phyloP scores from a whole-genome alignment of 331 rosid species.

The Quercus lobata region DNA sequence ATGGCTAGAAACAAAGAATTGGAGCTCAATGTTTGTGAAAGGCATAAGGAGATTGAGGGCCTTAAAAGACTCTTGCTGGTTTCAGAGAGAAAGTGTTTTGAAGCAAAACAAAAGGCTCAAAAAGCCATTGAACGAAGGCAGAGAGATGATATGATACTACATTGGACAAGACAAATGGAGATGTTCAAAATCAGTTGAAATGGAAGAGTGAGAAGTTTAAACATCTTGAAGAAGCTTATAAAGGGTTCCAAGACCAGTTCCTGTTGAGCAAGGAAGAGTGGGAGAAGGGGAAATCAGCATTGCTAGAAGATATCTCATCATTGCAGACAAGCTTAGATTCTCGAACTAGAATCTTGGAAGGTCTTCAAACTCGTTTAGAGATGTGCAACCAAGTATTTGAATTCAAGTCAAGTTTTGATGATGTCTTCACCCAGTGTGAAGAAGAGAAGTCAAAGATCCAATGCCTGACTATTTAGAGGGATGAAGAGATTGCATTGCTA shows the following conservation, averaged over 20 bases:
- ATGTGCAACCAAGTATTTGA: constrained; percentile 64
- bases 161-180: constrained; percentile 51
- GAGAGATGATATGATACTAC: constrained; percentile 42
- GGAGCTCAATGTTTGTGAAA: constrained; percentile 39
- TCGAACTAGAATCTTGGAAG: constrained; percentile 49
- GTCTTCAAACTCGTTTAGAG: constrained; percentile 53
- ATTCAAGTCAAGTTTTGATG: constrained; percentile 35
- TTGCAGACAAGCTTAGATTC: constrained; percentile 58
- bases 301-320: constrained; percentile 38
- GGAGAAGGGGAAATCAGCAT: constrained; percentile 43
- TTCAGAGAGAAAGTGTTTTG: constrained; percentile 38
- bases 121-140: constrained; percentile 26
- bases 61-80: constrained; percentile 33
- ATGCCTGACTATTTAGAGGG: constrained; percentile 29
- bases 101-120: constrained; percentile 37
- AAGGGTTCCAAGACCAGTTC: constrained; percentile 44
- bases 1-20: constrained; percentile 29
- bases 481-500: constrained; percentile 53
- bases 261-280: constrained; percentile 43
- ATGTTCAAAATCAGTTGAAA: constrained; percentile 49
- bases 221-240: constrained; percentile 70
- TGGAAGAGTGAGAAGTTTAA: constrained; percentile 72
- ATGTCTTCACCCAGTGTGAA: constrained; percentile 39
- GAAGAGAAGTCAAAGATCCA: constrained; percentile 50
- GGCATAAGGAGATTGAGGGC: constrained; percentile 36